Conservation (phyloP, 2,329 filamentous ascomycete species). For the Chaetothyriales sp. region DNA sequence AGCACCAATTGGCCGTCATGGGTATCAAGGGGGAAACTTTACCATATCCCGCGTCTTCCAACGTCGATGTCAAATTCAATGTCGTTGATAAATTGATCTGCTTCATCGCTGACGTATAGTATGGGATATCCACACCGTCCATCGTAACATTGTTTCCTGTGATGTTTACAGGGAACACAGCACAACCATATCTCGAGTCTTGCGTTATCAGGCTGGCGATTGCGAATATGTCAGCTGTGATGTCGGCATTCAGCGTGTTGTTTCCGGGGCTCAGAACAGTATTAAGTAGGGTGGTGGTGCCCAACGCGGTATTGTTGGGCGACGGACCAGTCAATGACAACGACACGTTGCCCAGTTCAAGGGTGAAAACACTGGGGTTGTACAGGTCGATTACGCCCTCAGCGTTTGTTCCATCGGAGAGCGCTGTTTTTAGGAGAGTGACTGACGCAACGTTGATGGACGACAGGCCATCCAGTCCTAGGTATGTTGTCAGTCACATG, state of each 20-base stretch:
- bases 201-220: constrained; percentile 20
- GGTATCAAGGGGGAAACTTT: not conserved
- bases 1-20: not conserved
- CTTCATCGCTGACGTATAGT: constrained; percentile 40
- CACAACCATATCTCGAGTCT: constrained; percentile 20
- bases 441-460: constrained; percentile 39
- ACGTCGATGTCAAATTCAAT: constrained; percentile 27
- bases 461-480: constrained; percentile 44
- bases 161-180: constrained; percentile 39
- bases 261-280: constrained; percentile 41
- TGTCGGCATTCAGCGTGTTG: constrained; percentile 39
- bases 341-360: constrained; percentile 46
- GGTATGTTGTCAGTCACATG: not conserved
- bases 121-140: constrained; percentile 37
- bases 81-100: constrained; percentile 31
- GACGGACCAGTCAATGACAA: constrained; percentile 31
- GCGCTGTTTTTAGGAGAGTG: constrained; percentile 28
- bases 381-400: constrained; percentile 42
- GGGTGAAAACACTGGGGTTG: constrained; percentile 45
- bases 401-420: constrained; percentile 39
- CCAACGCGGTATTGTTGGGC: constrained; percentile 35
- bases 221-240: constrained; percentile 33
- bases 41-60: constrained; percentile 13
- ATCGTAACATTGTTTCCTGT: constrained; percentile 36
- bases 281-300: constrained; percentile 36